Percentiles rank a stretch among this genome's conserved stretches.
These are phyloP conservation scores for Coniella vitis DNA, from an alignment of 2,329 filamentous ascomycete genomes.

Conservation along the genomic window DNA sequence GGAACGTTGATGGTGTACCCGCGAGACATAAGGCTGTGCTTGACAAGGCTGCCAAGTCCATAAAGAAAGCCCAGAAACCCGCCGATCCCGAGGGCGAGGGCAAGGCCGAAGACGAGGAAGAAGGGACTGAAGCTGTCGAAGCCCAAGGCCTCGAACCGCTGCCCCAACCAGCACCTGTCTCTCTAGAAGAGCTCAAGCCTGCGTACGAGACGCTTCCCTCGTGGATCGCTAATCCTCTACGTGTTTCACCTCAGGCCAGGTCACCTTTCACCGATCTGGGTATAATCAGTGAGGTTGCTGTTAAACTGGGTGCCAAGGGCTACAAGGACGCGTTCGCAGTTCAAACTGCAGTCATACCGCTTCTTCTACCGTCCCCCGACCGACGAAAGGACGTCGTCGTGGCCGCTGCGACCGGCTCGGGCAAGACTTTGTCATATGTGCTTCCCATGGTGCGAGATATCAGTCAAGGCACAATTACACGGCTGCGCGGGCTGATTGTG, in stretches of 20 bases:
- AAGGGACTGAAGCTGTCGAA: slow-evolving; percentile 25
- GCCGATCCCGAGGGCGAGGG: slow-evolving; percentile 26
- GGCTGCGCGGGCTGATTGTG: slow-evolving; percentile 73
- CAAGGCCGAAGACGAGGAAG: slow-evolving; percentile 22
- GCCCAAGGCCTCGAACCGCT: slow-evolving; percentile 71
- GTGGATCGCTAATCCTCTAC: slow-evolving; percentile 75
- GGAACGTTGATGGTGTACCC: slow-evolving; percentile 20
- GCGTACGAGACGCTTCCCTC: slow-evolving; percentile 71
- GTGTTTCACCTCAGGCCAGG: slow-evolving; percentile 53
- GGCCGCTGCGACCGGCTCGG: slow-evolving; percentile 89
- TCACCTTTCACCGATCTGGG: slow-evolving; percentile 57
- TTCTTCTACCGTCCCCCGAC: slow-evolving; percentile 61
- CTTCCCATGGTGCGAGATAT: slow-evolving; percentile 78
- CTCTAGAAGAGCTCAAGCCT: slow-evolving; percentile 50
- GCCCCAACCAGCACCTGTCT: slow-evolving; percentile 65
- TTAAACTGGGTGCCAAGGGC: slow-evolving; percentile 59
- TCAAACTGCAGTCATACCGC: slow-evolving; percentile 71
- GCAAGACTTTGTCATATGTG: slow-evolving; percentile 89
- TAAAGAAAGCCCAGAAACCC: slow-evolving; percentile 18
- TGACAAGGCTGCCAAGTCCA: slow-evolving; percentile 22
- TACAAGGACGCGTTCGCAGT: slow-evolving; percentile 70
- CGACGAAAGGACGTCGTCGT: slow-evolving; percentile 76
- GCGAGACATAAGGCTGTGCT: slow-evolving; percentile 26
- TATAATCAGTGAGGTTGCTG: slow-evolving; percentile 52
- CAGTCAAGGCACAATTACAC: slow-evolving; percentile 55